Base-by-base conservation (phyloP, 345 rosid genomes). In the Sonneratia alba region DNA sequence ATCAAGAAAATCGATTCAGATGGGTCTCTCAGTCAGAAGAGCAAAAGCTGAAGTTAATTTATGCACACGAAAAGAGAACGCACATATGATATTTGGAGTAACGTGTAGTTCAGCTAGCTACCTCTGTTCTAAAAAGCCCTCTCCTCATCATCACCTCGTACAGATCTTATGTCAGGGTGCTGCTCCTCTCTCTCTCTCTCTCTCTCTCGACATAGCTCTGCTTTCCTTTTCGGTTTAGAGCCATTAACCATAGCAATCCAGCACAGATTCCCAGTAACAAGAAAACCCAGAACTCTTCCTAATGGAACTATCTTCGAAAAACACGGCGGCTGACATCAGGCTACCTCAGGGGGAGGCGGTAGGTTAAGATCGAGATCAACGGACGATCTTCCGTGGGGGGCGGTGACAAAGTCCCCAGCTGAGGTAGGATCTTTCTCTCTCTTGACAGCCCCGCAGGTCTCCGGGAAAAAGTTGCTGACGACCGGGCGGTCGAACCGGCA, bases 301-400 rank as follows among this genome's bases (percentile, higher is more conserved):
- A n/a, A n/a, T n/a, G n/a, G n/a, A n/a, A n/a, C n/a, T n/a, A n/a
- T n/a, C n/a, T n/a, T n/a, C n/a, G n/a, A n/a, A n/a, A n/a, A n/a
- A n/a, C n/a, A n/a, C n/a, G n/a, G n/a, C n/a, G n/a, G n/a, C n/a
- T n/a, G n/a, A 40, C 43, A 24, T 74, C 74, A 81, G 6, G 78
- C 78, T 0, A 53, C 78, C 74, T 81, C 80, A 0, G 82, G 57
- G 14, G 80, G 85, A 32, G 85, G 77, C 22, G 81, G 68, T 19
- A 72, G 74, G 72, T 82, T 82, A 4, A 82, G 82, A 70, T 82
- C 80, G 59, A 82, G 78, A 45, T 77, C 77, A 4, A 77, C 73
- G 0, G 68, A 57, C 15, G 71, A 34, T 42, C 69, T 59, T 71
- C 49, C 8, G 12, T 69, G 72, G 24, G 56, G 64, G 14, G 34